These are phyloP conservation scores for Yamadazyma tumulicola DNA, from an alignment of 805 yeast species.

Conservation along the genomic window DNA sequence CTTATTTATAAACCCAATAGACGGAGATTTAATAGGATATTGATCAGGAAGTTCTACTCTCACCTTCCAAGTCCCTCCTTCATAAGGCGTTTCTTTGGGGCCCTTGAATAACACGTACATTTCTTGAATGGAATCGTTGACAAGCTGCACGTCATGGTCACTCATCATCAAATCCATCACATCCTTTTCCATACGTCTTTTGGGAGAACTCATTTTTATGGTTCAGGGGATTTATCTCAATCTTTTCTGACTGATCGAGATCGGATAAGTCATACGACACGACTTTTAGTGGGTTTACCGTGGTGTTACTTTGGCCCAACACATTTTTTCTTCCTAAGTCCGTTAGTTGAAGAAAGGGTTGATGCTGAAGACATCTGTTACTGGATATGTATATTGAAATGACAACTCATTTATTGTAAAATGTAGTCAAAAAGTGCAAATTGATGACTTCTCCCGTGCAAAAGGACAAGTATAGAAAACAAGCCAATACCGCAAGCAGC, in stretches of 20 bases:
- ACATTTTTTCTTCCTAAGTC: background rate
- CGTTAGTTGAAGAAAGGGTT: too few relatives aligned
- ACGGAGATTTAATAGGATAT: constrained; percentile 93
- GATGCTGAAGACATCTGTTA: too few relatives aligned
- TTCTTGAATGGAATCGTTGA: constrained; percentile 77
- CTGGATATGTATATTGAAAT: too few relatives aligned
- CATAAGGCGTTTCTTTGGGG: constrained; percentile 79
- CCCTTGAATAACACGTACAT: constrained; percentile 83
- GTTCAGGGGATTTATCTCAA: constrained; percentile 1
- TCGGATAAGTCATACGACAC: constrained; percentile 9
- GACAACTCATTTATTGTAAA: too few relatives aligned
- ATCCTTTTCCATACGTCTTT: constrained; percentile 85
- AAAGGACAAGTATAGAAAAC: too few relatives aligned
- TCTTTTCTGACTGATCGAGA: constrained; percentile 3
- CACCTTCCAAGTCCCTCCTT: constrained; percentile 84
- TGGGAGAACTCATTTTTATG: constrained; percentile 55
- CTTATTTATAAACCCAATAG: constrained; percentile 87
- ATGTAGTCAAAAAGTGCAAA: too few relatives aligned
- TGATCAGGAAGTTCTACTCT: constrained; percentile 94
- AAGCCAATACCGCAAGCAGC: too few relatives aligned
- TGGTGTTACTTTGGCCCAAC: background rate
- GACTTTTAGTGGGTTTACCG: too few relatives aligned
- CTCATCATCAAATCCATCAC: constrained; percentile 97
- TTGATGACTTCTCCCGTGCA: too few relatives aligned
- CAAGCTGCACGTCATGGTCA: constrained; percentile 80